phyloP scores from a whole-genome alignment of 2,329 filamentous ascomycete genomes.

The Epichloe sylvatica region DNA sequence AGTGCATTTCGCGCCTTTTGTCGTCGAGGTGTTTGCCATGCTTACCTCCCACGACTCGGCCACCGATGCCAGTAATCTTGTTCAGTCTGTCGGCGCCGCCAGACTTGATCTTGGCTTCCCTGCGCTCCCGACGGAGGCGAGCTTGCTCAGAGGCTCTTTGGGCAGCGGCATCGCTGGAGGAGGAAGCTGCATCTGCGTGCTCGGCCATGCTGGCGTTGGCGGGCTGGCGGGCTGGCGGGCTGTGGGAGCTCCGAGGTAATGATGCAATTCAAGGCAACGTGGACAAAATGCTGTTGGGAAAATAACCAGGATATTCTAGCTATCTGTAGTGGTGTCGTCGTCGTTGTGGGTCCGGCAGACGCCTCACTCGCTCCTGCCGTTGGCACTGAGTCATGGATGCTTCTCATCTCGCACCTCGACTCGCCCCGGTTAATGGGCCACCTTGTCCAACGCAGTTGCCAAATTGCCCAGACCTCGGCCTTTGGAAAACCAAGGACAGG shows the following conservation, averaged over 20 bases:
- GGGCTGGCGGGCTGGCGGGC: not conserved
- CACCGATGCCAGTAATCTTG: constrained; percentile 58
- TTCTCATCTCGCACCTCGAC: no score
- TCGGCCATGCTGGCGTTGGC: constrained; percentile 24
- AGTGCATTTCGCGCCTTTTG: not conserved
- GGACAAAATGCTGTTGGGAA: not conserved
- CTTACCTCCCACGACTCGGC: constrained; percentile 22
- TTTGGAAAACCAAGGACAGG: no score
- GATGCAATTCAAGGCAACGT: not conserved
- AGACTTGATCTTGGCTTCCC: constrained; percentile 64
- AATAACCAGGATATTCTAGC: no score
- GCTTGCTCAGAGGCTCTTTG: constrained; percentile 49
- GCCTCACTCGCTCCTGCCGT: no score
- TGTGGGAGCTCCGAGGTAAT: not conserved
- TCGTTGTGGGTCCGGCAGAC: not conserved
- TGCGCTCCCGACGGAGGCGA: constrained; percentile 62
- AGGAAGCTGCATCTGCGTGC: constrained; percentile 11
- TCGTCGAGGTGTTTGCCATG: not conserved
- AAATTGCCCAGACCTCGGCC: no score
- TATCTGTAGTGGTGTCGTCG: not conserved
- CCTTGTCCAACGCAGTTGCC: no score
- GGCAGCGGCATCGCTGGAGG: constrained; percentile 26
- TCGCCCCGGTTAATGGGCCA: no score
- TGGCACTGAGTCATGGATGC: no score
- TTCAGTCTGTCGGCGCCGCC: constrained; percentile 57